These are phyloP conservation scores for Vigna trinervia DNA, from an alignment of 306 rosid species.

Conservation along the genomic window DNA sequence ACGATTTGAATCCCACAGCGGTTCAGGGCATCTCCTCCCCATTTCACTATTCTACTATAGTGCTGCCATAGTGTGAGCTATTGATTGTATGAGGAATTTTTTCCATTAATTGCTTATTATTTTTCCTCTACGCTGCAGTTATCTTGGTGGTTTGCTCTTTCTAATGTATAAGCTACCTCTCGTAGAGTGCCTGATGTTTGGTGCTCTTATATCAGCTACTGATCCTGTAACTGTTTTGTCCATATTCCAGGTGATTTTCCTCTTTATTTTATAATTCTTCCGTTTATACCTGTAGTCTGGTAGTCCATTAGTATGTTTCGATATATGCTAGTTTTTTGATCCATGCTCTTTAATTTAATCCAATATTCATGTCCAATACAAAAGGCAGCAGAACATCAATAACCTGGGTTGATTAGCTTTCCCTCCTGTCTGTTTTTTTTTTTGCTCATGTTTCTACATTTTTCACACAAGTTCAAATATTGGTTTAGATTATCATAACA, in stretches of 20 bases:
- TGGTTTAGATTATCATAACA: conserved; percentile 21
- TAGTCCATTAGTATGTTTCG: conserved; percentile 18
- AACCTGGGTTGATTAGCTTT: conserved; percentile 25
- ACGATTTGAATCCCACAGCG: not conserved
- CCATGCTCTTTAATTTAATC: not conserved
- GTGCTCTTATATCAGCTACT: conserved; percentile 97
- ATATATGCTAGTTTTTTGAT: conserved; percentile 18
- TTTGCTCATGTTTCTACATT: conserved; percentile 32
- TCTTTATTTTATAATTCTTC: not conserved
- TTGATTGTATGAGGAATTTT: not conserved
- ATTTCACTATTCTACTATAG: not conserved
- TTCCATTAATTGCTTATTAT: conserved; percentile 19
- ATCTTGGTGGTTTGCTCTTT: conserved; percentile 88
- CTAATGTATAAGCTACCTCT: conserved; percentile 95
- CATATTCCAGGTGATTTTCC: conserved; percentile 83
- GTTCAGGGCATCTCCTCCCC: not conserved
- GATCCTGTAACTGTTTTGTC: conserved; percentile 98
- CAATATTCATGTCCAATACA: conserved; percentile 32
- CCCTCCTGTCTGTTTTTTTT: conserved; percentile 11
- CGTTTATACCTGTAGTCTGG: conserved; percentile 3
- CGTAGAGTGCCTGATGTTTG: conserved; percentile 99
- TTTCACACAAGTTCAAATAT: conserved; percentile 28
- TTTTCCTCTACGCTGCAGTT: conserved; percentile 62
- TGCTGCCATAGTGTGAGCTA: not conserved
- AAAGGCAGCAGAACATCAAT: not conserved